Conservation (phyloP, 305 asterid species). For the Withania somnifera region DNA sequence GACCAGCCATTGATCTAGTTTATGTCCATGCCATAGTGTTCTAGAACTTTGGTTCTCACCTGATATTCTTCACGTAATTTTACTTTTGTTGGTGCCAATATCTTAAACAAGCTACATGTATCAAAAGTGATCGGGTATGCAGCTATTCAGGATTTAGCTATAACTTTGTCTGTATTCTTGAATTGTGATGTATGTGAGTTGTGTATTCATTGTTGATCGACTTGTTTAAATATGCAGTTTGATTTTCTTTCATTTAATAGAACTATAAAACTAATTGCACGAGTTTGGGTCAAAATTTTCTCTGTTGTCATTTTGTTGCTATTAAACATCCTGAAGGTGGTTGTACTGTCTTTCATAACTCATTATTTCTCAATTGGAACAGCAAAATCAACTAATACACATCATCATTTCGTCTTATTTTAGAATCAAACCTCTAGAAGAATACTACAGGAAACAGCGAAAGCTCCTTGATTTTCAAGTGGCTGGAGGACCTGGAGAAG, state of each 20-base stretch:
- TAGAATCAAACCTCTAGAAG: constrained; percentile 75
- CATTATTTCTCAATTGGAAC: neutral
- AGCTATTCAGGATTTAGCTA: neutral
- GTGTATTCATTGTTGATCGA: neutral
- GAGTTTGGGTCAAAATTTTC: neutral
- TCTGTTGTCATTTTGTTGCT: neutral
- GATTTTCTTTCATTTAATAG: neutral
- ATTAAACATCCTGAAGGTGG: neutral
- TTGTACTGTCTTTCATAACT: neutral
- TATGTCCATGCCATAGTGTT: neutral
- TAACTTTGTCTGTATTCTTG: neutral
- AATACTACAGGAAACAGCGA: constrained; percentile 68
- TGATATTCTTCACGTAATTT: neutral
- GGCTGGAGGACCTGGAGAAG: constrained; percentile 64
- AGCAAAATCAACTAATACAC: neutral
- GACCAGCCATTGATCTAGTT: neutral
- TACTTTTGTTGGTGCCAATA: neutral
- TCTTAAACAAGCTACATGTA: neutral
- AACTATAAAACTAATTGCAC: neutral
- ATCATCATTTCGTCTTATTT: constrained; percentile 1
- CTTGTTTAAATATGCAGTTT: neutral
- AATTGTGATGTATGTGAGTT: neutral
- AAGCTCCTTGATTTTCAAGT: constrained; percentile 75
- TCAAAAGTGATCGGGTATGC: neutral
- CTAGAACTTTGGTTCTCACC: neutral